A percentile compares a stretch with the other conserved stretches of the same genome.
These are phyloP conservation scores for Cyberlindnera americana DNA, from an alignment of 805 yeast genomes.

Conservation along the genomic window DNA sequence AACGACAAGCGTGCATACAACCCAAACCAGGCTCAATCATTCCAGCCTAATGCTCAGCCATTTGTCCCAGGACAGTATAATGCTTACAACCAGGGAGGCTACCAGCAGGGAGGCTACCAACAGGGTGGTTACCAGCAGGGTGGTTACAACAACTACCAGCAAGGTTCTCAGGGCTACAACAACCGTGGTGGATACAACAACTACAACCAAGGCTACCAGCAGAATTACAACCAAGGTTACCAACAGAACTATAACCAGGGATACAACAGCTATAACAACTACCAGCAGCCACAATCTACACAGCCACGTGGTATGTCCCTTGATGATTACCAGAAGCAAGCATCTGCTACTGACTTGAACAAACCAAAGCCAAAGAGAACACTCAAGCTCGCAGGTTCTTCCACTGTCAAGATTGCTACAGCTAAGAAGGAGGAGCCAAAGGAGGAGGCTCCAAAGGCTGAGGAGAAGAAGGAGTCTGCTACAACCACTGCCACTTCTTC, in stretches of 20 bases:
- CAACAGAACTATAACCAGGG: conserved; percentile 18
- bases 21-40: conserved; percentile 46
- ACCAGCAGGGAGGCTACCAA: conserved; percentile 15
- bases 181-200: conserved; percentile 17
- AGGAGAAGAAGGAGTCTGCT: conserved; percentile 20
- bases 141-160: conserved; percentile 5
- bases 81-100: conserved; percentile 20
- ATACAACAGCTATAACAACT: conserved; percentile 11
- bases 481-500: conserved; percentile 19
- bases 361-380: conserved; percentile 47
- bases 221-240: conserved; percentile 18
- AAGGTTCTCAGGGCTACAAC: conserved; percentile 11
- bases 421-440: conserved; percentile 34
- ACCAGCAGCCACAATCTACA: conserved; percentile 25
- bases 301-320: conserved; percentile 61
- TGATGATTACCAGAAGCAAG: conserved; percentile 75
- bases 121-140: conserved; percentile 16
- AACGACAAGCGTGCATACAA: conserved; percentile 39
- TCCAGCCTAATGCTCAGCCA: conserved; percentile 42
- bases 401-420: conserved; percentile 60
- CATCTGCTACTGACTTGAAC: conserved; percentile 24
- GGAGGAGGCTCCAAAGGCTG: conserved; percentile 9
- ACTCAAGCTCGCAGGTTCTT: conserved; percentile 61
- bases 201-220: no score
- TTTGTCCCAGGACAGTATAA: conserved; percentile 38